Evolutionary conservation across 345 rosid genomes (phyloP).

Genomic region (Ailanthus altissimus): DNA sequence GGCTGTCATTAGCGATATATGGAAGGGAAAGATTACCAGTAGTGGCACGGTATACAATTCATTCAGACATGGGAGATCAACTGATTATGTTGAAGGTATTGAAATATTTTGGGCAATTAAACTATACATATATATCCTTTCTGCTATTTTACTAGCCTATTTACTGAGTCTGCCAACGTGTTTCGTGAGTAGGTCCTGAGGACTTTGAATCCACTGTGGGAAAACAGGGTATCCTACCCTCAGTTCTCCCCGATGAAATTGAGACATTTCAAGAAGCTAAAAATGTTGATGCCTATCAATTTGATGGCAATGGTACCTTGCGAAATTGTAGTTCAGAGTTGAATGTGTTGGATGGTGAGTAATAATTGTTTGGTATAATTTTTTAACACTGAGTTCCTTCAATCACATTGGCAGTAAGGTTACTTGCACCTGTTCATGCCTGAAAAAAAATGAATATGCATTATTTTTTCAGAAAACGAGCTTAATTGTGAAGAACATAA

Average conservation of each 20-base stretch:
- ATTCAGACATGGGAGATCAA: constrained; percentile 38
- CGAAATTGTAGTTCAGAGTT: constrained; percentile 21
- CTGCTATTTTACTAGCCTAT: not conserved
- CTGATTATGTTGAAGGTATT: constrained; percentile 48
- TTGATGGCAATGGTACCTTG: constrained; percentile 17
- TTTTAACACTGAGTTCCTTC: not conserved
- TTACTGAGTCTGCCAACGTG: constrained; percentile 8
- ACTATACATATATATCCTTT: not conserved
- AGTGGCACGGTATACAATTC: constrained; percentile 50
- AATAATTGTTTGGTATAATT: constrained; percentile 2
- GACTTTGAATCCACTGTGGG: constrained; percentile 39
- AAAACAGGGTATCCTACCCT: constrained; percentile 35
- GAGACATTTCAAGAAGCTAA: constrained; percentile 30
- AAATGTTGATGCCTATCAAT: constrained; percentile 26
- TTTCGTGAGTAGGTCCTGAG: constrained; percentile 33
- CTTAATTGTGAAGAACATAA: constrained; percentile 25
- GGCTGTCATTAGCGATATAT: constrained; percentile 50
- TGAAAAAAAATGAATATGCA: not conserved
- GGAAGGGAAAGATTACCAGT: constrained; percentile 52
- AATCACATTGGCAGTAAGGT: not conserved
- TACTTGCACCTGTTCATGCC: not conserved
- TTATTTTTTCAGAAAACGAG: constrained; percentile 29
- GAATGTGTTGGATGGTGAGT: constrained; percentile 29
- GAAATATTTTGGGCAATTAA: not conserved
- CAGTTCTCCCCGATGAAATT: constrained; percentile 30